A percentile compares a stretch with the other conserved stretches of the same genome.
Evolutionary conservation across 345 rosid species (phyloP).

Genomic region (Brassica nigra): DNA sequence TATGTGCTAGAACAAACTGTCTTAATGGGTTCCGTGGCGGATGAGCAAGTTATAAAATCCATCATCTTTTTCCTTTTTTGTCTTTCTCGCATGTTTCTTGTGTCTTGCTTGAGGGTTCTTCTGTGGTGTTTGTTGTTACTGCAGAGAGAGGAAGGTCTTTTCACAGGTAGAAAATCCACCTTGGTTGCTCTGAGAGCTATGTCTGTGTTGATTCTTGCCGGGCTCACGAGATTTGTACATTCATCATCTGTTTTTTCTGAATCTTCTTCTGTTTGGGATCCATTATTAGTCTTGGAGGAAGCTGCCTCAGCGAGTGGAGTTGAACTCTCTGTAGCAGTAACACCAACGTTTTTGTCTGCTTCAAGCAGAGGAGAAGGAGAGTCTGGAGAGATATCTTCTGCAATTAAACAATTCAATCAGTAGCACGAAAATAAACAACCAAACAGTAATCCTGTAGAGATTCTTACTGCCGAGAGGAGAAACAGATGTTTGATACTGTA

Average conservation of each 20-base stretch:
- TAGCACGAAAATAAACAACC: background rate
- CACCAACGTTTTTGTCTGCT: conserved; percentile 9
- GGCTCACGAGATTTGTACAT: background rate
- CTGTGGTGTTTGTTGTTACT: conserved; percentile 22
- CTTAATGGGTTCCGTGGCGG: conserved; percentile 28
- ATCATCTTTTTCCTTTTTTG: conserved; percentile 20
- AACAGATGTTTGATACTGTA: conserved; percentile 53
- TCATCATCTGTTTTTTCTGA: conserved; percentile 17
- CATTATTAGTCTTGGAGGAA: too few species aligned
- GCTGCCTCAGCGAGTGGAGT: conserved; percentile 6
- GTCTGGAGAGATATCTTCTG: conserved; percentile 13
- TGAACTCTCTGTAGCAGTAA: conserved; percentile 30
- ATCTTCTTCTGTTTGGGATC: conserved; percentile 31
- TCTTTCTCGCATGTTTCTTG: conserved; percentile 28
- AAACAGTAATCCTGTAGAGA: conserved; percentile 2
- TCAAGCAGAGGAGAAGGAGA: conserved; percentile 4
- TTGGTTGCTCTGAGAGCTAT: conserved; percentile 31
- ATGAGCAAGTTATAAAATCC: conserved; percentile 42
- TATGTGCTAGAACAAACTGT: conserved; percentile 42
- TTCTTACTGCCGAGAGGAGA: conserved; percentile 67
- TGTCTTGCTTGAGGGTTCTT: conserved; percentile 35
- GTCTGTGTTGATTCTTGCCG: conserved; percentile 31
- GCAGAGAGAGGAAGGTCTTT: conserved; percentile 47
- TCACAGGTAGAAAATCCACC: conserved; percentile 67
- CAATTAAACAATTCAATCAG: conserved; percentile 13